A percentile compares a stretch with the other conserved stretches of the same genome.
Conservation (phyloP, 805 yeast species). For the Jamesozyma piceae region DNA sequence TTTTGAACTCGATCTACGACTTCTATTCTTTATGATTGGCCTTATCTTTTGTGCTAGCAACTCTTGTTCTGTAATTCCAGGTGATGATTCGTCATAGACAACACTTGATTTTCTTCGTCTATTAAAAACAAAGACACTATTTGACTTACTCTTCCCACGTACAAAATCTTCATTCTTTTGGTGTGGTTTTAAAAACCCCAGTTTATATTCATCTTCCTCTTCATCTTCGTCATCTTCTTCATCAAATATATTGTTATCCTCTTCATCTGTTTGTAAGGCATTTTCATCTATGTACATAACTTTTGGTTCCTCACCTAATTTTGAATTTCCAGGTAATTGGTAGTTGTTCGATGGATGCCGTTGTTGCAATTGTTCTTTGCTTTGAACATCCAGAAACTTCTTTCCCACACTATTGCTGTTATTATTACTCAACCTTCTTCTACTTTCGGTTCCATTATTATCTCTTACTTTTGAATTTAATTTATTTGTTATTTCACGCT, state of each 20-base stretch:
- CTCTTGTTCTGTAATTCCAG: conserved; percentile 12
- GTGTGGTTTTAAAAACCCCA: background rate
- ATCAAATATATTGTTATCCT: conserved; percentile 19
- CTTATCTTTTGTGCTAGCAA: conserved; percentile 11
- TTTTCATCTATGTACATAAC: conserved; percentile 34
- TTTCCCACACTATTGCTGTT: background rate
- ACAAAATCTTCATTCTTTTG: conserved; percentile 1
- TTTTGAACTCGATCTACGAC: conserved; percentile 15
- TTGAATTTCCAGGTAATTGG: background rate
- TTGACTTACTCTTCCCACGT: conserved; percentile 1
- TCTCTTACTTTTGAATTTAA: conserved; percentile 39
- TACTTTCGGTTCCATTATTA: conserved; percentile 10
- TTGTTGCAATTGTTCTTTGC: background rate
- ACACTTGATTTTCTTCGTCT: conserved; percentile 21
- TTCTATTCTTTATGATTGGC: conserved; percentile 9
- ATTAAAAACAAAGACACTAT: conserved; percentile 2
- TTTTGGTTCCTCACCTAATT: background rate
- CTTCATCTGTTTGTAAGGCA: conserved; percentile 29
- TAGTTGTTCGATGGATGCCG: background rate
- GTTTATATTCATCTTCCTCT: conserved; percentile 1
- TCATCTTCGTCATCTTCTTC: conserved; percentile 15
- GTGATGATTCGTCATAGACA: conserved; percentile 19
- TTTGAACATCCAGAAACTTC: background rate
- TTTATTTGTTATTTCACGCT: conserved; percentile 34
- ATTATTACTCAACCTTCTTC: conserved; percentile 23